Percentiles rank a stretch among this genome's conserved stretches.
Conservation (phyloP, 331 rosid species). For the Quercus tomentella region DNA sequence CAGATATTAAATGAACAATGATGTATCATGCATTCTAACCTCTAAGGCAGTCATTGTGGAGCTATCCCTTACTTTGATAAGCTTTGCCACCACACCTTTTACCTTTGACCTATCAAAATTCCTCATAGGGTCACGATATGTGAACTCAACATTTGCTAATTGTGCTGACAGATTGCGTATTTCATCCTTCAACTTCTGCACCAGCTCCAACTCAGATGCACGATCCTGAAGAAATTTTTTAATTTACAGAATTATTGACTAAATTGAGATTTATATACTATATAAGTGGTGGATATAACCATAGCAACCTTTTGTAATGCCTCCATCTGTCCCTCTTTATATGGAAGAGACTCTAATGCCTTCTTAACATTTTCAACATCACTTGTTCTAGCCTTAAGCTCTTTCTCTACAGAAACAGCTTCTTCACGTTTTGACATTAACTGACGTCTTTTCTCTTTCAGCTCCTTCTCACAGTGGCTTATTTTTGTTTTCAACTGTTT, state of each 20-base stretch:
- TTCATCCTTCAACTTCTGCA: constrained; percentile 83
- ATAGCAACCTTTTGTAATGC: constrained; percentile 69
- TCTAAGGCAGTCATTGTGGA: constrained; percentile 89
- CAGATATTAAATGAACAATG: constrained; percentile 5
- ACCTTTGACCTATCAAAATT: constrained; percentile 92
- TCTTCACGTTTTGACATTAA: constrained; percentile 80
- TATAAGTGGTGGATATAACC: constrained; percentile 15
- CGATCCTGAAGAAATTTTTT: constrained; percentile 56
- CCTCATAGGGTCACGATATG: constrained; percentile 76
- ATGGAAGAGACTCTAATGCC: constrained; percentile 67
- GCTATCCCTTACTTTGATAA: constrained; percentile 82
- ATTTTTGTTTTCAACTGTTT: constrained; percentile 82
- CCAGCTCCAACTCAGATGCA: constrained; percentile 56
- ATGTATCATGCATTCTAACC: constrained; percentile 42
- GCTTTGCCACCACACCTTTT: constrained; percentile 94
- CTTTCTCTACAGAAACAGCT: constrained; percentile 76
- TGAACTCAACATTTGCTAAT: constrained; percentile 67
- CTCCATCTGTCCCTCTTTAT: constrained; percentile 85
- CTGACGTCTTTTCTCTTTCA: constrained; percentile 69
- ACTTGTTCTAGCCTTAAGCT: constrained; percentile 50
- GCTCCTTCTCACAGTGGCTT: constrained; percentile 79
- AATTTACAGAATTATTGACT: constrained; percentile 15
- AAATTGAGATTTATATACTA: constrained; percentile 2
- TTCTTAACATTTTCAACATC: constrained; percentile 61
- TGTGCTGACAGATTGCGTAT: constrained; percentile 77